Conservation (phyloP, 139 green algal genomes). For the Cymbomonas tetramitiformis region DNA sequence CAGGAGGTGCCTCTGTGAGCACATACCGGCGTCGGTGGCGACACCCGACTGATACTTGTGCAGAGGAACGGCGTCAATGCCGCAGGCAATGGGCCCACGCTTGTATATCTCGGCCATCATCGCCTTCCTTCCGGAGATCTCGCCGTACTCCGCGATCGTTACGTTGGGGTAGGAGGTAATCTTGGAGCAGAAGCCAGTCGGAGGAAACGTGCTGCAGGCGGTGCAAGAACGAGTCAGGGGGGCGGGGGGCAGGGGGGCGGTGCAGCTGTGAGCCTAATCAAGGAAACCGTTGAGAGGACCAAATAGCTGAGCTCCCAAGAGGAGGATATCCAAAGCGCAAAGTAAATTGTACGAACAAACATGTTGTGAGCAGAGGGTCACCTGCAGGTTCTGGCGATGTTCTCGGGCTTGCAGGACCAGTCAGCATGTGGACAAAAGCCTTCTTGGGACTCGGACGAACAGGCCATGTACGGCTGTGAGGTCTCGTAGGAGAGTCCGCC, state of each 20-base stretch:
- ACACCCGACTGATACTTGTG: slow-evolving; percentile 41
- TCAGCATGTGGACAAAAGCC: slow-evolving; percentile 4
- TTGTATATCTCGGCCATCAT: slow-evolving; percentile 76
- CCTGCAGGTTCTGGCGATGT: too few species aligned
- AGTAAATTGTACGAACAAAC: too few species aligned
- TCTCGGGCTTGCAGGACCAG: slow-evolving; percentile 27
- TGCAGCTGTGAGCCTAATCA: too few species aligned
- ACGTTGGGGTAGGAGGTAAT: slow-evolving; percentile 45
- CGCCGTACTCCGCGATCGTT: slow-evolving; percentile 47
- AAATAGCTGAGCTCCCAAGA: too few species aligned
- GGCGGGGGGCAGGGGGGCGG: too few species aligned
- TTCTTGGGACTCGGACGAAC: slow-evolving; percentile 3
- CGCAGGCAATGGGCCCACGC: slow-evolving; percentile 69
- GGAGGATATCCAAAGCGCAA: too few species aligned
- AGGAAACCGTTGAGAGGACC: too few species aligned
- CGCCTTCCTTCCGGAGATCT: slow-evolving; percentile 31
- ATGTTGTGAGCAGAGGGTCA: too few species aligned
- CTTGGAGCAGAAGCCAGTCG: slow-evolving; percentile 13
- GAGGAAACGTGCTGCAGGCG: slow-evolving; percentile 42
- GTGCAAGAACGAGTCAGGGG: too few species aligned
- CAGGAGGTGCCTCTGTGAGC: too few species aligned
- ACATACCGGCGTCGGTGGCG: slow-evolving; percentile 14
- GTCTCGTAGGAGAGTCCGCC: slow-evolving; percentile 19
- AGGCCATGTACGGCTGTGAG: slow-evolving; percentile 43
- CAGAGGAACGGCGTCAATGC: slow-evolving; percentile 52